Conservation (phyloP, 495 filamentous ascomycete genomes). For the Hypoxylon fuscum region DNA sequence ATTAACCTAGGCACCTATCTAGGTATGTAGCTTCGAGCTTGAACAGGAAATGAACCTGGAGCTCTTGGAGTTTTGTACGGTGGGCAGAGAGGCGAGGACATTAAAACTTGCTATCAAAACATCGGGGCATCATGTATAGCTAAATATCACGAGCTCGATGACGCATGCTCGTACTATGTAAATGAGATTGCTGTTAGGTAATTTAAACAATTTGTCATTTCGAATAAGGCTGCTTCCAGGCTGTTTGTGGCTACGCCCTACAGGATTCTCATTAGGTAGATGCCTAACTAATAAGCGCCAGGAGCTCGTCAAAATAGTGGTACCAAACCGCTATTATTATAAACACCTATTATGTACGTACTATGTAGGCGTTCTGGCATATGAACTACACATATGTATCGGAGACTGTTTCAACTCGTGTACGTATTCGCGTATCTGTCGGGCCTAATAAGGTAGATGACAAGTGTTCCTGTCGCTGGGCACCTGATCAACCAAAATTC, state of each 20-base stretch:
- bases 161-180: constrained; percentile 17
- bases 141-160: constrained; percentile 13
- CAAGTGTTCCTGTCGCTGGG: too few species aligned
- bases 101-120: constrained; percentile 6
- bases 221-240: too few species aligned
- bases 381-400: not conserved
- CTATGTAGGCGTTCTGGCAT: not conserved
- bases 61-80: constrained; percentile 3
- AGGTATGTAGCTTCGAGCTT: not conserved
- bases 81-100: not conserved
- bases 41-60: not conserved
- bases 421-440: not conserved
- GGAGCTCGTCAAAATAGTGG: not conserved
- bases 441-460: not conserved
- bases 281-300: not conserved
- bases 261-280: constrained; percentile 15
- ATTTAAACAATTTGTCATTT: constrained; percentile 9
- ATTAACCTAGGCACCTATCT: too few species aligned
- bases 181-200: constrained; percentile 4
- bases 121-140: not conserved
- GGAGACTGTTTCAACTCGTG: not conserved
- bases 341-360: too few species aligned
- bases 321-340: constrained; percentile 1
- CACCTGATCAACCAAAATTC: constrained; percentile 4
- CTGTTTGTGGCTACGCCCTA: constrained; percentile 17